Base-by-base conservation (phyloP, 1,284 basidiomycete species). In the Cryptococcus floricola region DNA sequence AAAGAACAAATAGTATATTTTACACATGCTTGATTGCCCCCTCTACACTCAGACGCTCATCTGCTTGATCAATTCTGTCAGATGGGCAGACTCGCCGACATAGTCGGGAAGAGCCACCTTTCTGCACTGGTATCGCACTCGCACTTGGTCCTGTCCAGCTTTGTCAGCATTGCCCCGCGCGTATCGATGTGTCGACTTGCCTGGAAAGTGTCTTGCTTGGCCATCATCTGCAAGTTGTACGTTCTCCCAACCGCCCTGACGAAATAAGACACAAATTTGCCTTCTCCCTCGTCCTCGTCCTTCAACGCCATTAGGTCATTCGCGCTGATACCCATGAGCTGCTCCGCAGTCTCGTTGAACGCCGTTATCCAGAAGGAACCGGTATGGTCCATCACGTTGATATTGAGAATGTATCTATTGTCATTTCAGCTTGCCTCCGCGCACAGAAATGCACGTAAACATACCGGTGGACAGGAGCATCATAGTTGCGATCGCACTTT, bases 311-410 rank as follows among this genome's bases (percentile, higher is more conserved):
- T 78, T 34, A 98, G 77, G 44, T 95, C 87, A 68, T 92, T 85
- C 14, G 92, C 96, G 18, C 84, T 78, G 79, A 86, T 86, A 37
- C 85, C 88, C 62, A 98, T 85, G 13, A 97, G 77, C 19, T 81
- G 79, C 57, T 85, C 76, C 3, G 93, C 95, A 31, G 89, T 85
- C 14, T 98, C 96, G 74, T 98, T 97, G 81, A 98, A 98, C 1
- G 91, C 92, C 57, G 89, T 89, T 44, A 98, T 79, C 95, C 95
- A 99, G 27, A 87, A 83, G 71, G 93, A 89, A 19, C 86, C 87
- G 14, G 91, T 88, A 77, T 87, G 84, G 75, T 99, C 96, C 39
- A 91, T 85, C 13, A 92, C 87, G 53, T 91, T 91, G 78, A 96
- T 83, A 31, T 85, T 83, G 62, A 98, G 82, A 61, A 97, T 87